Base-by-base conservation (phyloP, 2,329 filamentous ascomycete genomes). In the Colletotrichum viniferum region DNA sequence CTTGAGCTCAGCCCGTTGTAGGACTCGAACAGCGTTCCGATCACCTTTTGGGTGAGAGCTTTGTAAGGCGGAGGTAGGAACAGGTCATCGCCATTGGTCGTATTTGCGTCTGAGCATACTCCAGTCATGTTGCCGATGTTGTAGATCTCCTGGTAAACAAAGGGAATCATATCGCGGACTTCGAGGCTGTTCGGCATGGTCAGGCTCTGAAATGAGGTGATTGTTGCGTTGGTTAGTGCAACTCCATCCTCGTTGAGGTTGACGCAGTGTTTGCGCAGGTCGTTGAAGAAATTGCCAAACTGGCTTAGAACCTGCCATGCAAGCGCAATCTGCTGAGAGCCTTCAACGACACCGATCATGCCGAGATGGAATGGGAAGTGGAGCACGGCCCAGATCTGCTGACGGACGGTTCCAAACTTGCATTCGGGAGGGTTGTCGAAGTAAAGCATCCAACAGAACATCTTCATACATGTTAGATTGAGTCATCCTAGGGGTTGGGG, bases 311-410 rank as follows among this genome's bases (percentile, higher is more conserved):
- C 71, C 34, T 76, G 61, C 64, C 76, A 71, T 2, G 77, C 75
- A 5, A 77, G 65, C 14, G 72, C 76, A 21, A 90, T 84, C 73
- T 90, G 88, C 24, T 88, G 88, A 7, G 84, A 81, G 16, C 89
- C 90, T 80, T 92, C 90, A 4, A 90, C 86, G 7, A 90, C 83
- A n/a, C 91, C 86, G 24, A 92, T 87, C 24, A 92, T 86, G 18
- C 86, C 83, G 4, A 91, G 85, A 77, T 92, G 90, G 74, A 91
- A 88, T 0, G 89, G 89, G 77, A 91, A 91, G 80, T 91, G 90
- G 4, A 88, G 79, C 7, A 86, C 80, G 2, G 86, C 85, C 87
- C 86, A 88, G 43, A 90, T 83, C 74, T 90, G 89, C 77, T 91
- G 90, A 6, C 86, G 84, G 52, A 90, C 86, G 34, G 85, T 88